Percentiles rank a stretch among this genome's conserved stretches.
Evolutionary conservation across 2,329 filamentous ascomycete genomes (phyloP).

Genomic region (Exophiala sp.): DNA sequence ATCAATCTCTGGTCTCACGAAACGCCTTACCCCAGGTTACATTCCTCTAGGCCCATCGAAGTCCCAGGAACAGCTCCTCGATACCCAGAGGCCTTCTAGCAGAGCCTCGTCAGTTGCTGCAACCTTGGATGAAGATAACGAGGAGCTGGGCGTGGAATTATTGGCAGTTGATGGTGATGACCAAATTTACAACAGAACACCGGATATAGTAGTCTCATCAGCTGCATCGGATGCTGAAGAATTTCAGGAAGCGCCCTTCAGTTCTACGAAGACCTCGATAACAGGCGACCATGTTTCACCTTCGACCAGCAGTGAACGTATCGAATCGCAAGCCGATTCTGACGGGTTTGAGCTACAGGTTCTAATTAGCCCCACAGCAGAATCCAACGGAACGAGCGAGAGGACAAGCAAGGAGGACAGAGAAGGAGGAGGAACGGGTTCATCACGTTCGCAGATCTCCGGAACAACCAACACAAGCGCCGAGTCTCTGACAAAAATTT

Average conservation of each 20-base stretch:
- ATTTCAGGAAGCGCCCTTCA: background rate
- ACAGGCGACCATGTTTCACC: too few species aligned
- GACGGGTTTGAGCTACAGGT: too few species aligned
- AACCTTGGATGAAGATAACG: conserved; percentile 26
- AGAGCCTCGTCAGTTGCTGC: conserved; percentile 28
- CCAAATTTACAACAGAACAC: conserved; percentile 26
- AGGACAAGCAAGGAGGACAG: background rate
- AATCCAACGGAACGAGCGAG: background rate
- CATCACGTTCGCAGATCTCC: conserved; percentile 12
- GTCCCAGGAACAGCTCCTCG: conserved; percentile 26
- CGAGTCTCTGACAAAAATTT: conserved; percentile 33
- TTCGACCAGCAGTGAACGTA: too few species aligned
- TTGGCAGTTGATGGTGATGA: conserved; percentile 30
- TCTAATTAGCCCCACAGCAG: too few species aligned
- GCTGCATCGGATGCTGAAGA: background rate
- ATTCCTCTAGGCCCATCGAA: conserved; percentile 4
- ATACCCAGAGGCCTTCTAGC: conserved; percentile 15
- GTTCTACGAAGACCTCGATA: background rate
- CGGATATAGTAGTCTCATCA: conserved; percentile 24
- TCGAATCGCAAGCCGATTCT: too few species aligned
- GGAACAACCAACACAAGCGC: conserved; percentile 21
- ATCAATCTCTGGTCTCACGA: conserved; percentile 15
- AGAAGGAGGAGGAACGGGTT: background rate
- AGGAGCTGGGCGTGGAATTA: conserved; percentile 17
- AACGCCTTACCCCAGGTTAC: conserved; percentile 14